Evolutionary conservation across 2,329 filamentous ascomycete genomes (phyloP), one percentile per base, ranked within the genome.

Genomic region (Colletotrichum tofieldiae): DNA sequence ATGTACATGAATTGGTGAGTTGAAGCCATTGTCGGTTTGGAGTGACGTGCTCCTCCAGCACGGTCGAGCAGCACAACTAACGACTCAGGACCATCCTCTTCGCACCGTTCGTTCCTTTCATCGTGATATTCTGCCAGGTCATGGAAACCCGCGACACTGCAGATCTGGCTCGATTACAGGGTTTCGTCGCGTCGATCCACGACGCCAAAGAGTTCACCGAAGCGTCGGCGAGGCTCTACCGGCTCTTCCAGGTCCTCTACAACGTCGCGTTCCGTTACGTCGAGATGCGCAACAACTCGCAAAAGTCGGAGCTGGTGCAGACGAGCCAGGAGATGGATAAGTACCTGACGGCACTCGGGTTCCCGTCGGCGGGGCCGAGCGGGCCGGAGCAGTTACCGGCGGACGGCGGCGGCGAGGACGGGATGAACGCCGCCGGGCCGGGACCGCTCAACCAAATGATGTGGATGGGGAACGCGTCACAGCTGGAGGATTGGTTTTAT

Each of bases 181-280:
- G 82, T 2, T 86, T 91, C 23, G 83, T 87, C 56, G 77, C 80
- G 6, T 90, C 87, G 16, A 84, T 91, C 1, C 84, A 86, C 69
- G 83, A 84, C 0, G 85, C 86, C 5, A 84, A 83, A 41, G 82
- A 85, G 5, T 75, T 83, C 2, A 84, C 82, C 1, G 77, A 89
- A 66, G 86, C 87, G 0, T 86, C 88, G 8, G 82, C 84, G 35
- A 89, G 88, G 74, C 81, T 91, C 20, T 85, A 89, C 73, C 88
- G 86, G 35, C 83, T 92, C 18, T 91, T 89, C 73, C 85, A 88
- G 58, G 86, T 90, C 2, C 85, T 92, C 61, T 86, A 88, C 74
- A 89, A 84, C 45, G 87, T 92, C 9, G 89, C 89, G 0, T 83
- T 85, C 45, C 82, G 90, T 5, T 92, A 91, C 74, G 82, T 91